phyloP scores from a whole-genome alignment of 2,329 filamentous ascomycete genomes.

The Juglanconis oblonga region DNA sequence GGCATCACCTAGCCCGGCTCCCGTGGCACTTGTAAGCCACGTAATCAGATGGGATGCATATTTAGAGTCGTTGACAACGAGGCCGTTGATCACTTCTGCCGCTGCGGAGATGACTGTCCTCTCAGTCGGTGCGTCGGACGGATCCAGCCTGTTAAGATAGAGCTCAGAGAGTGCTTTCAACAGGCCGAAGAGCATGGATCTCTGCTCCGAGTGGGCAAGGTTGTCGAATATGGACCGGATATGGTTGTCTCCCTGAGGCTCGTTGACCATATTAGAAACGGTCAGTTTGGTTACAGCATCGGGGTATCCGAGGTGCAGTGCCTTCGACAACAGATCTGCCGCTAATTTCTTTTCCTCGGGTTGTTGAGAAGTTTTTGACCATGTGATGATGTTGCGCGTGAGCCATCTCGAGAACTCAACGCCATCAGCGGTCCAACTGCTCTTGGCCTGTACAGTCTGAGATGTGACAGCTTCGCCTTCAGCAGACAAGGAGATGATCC shows the following conservation, averaged over 20 bases:
- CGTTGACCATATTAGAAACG: slow-evolving; percentile 31
- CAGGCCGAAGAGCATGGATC: slow-evolving; percentile 37
- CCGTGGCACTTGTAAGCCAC: slow-evolving; percentile 65
- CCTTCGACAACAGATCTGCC: slow-evolving; percentile 52
- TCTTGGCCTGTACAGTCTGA: slow-evolving; percentile 27
- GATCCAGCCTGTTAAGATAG: slow-evolving; percentile 36
- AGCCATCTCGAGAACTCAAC: slow-evolving; percentile 69
- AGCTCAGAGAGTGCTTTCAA: slow-evolving; percentile 45
- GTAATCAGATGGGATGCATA: slow-evolving; percentile 54
- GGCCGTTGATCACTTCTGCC: slow-evolving; percentile 51
- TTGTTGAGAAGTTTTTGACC: slow-evolving; percentile 28
- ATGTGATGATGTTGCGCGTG: slow-evolving; percentile 57
- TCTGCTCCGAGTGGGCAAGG: slow-evolving; percentile 42
- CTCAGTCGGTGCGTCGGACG: slow-evolving; percentile 26
- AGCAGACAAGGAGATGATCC: slow-evolving; percentile 47
- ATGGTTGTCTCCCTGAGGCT: slow-evolving; percentile 25
- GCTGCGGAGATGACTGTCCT: slow-evolving; percentile 51
- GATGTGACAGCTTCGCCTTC: slow-evolving; percentile 53
- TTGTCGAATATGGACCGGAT: slow-evolving; percentile 32
- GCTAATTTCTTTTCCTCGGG: slow-evolving; percentile 38
- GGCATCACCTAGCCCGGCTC: slow-evolving; percentile 61
- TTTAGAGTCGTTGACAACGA: slow-evolving; percentile 46
- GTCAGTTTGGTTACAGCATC: slow-evolving; percentile 39
- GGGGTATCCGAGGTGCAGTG: slow-evolving; percentile 70
- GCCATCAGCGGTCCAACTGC: slow-evolving; percentile 63